Base-by-base conservation (phyloP, 2,329 filamentous ascomycete genomes). In the Atkinsonella hypoxylon region DNA sequence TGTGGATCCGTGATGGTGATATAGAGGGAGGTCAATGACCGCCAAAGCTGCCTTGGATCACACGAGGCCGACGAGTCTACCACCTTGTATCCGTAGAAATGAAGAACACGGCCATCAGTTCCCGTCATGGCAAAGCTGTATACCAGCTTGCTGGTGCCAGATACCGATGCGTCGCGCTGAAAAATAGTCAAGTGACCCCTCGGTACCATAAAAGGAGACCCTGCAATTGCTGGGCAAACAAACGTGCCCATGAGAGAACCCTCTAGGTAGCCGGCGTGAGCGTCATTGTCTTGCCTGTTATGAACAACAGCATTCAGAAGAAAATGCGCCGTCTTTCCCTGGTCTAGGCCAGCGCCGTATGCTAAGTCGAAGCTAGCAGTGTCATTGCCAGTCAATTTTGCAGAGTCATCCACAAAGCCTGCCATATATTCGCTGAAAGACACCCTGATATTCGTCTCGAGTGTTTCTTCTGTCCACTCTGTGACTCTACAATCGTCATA, bases 401-500 rank as follows among this genome's bases (percentile, higher is more conserved):
- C 45, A 65, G 18, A 30, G 6, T 18, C 61, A 56, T 81, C 76
- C 26, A 85, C 70, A 55, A 76, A 78, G 10, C 81, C 81, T 8
- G 75, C 72, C 79, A 85, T 82, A 51, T 82, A 74, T 61, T 85
- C 81, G 0, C 77, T 77, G 58, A 85, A 85, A 22, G 75, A 76
- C 49, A 82, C 72, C 8, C 18, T 39, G 11, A 2, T 11, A 20
- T 32, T 32, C 11, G 8, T 15, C 4, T 12, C 32, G 20, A 6
- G 6, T 12, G 18, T 39, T 17, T 8, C 39, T 18, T 44, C 26
- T 42, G 40, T 42, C 11, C 18, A n/a, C 17, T 20, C 18, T 11
- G 18, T 18, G 34, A 9, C 34, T 36, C 13, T 4, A 36, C 34
- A 36, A 36, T 6, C 15, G 13, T 36, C 34, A 36, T 12, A 15